Conservation (phyloP, 257 asterid species). For the Solanum chilense region DNA sequence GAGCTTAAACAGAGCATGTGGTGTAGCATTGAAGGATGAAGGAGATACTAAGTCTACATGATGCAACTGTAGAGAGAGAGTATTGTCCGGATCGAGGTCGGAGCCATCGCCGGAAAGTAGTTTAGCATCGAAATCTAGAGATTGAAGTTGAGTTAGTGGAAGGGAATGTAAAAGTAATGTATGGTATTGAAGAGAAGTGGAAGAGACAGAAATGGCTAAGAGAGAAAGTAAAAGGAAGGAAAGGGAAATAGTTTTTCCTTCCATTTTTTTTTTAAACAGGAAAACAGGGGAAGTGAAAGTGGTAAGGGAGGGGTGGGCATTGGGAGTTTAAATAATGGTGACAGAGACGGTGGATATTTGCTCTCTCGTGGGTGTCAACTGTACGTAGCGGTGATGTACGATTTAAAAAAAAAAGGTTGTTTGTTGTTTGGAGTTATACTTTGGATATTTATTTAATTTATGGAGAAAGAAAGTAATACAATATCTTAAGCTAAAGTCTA, state of each 20-base stretch:
- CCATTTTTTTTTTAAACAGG: not conserved
- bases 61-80: slow-evolving; percentile 39
- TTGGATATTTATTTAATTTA: not conserved
- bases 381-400: not conserved
- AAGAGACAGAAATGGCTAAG: not conserved
- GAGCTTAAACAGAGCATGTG: slow-evolving; percentile 44
- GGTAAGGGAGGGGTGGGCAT: not conserved
- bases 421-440: not conserved
- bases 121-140: slow-evolving; percentile 7
- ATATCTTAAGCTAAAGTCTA: not conserved
- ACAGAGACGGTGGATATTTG: not conserved
- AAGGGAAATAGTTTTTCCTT: not conserved
- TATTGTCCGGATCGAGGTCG: not conserved
- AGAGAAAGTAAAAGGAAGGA: not conserved
- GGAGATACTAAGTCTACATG: slow-evolving; percentile 50
- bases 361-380: not conserved
- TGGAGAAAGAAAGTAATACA: not conserved
- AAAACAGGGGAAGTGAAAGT: not conserved
- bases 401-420: not conserved
- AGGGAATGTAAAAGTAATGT: slow-evolving; percentile 36
- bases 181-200: slow-evolving; percentile 25
- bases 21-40: slow-evolving; percentile 27
- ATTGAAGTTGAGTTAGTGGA: slow-evolving; percentile 40
- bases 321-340: not conserved
- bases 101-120: not conserved